phyloP scores from a whole-genome alignment of 805 yeast genomes.

The Candida sithepensis region DNA sequence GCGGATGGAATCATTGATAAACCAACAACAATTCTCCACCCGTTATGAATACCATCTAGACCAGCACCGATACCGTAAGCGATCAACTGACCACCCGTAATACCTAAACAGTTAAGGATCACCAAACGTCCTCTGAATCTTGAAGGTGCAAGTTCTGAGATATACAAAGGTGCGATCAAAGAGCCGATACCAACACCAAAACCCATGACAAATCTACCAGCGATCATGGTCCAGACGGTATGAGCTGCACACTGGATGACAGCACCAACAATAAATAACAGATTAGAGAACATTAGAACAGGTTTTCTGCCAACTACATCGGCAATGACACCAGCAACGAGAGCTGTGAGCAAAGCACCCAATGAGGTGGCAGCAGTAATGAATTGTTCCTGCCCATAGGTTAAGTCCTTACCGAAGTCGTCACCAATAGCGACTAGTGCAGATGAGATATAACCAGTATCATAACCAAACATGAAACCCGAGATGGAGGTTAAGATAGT shows the following conservation, averaged over 20 bases:
- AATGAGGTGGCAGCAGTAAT: constrained; percentile 54
- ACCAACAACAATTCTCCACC: constrained; percentile 52
- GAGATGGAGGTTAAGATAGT: constrained; percentile 51
- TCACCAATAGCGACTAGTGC: constrained; percentile 51
- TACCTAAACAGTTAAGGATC: constrained; percentile 49
- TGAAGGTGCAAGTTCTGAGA: constrained; percentile 51
- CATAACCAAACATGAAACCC: constrained; percentile 61
- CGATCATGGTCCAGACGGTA: constrained; percentile 46
- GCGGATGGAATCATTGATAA: constrained; percentile 50
- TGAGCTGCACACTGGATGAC: constrained; percentile 41
- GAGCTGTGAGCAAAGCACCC: constrained; percentile 51
- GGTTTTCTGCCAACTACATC: constrained; percentile 45
- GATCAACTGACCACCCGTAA: constrained; percentile 54
- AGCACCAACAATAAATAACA: constrained; percentile 47
- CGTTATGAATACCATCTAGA: constrained; percentile 37
- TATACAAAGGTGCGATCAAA: constrained; percentile 50
- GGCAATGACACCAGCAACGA: constrained; percentile 46
- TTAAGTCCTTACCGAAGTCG: constrained; percentile 37
- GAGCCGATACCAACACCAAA: constrained; percentile 56
- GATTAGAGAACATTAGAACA: constrained; percentile 44
- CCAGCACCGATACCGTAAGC: constrained; percentile 54
- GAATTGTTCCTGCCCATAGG: constrained; percentile 45
- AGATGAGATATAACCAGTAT: constrained; percentile 57
- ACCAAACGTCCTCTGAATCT: constrained; percentile 50
- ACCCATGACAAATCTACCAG: constrained; percentile 51